Evolutionary conservation across 305 asterid species (phyloP), one percentile per base, ranked within the genome.

Genomic region (Fraxinus platypoda): DNA sequence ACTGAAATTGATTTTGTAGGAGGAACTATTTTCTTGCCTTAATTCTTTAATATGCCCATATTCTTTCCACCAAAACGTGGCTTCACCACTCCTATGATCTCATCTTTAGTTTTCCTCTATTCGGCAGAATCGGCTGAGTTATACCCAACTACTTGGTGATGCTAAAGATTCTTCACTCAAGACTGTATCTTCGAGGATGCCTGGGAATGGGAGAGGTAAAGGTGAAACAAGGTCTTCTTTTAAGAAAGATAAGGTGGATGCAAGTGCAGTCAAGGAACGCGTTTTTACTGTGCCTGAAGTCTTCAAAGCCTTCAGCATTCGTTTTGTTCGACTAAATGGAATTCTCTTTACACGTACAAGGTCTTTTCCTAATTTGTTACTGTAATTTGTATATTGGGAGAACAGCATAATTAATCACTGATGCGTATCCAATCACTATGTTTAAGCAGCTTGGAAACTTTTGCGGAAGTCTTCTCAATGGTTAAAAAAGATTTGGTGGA

Each of bases 281-380:
- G 2, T 46, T 46, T 46, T 3, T 46, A 46, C 57, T 15, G 7
- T 13, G 19, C 57, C 57, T 46, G 57, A 46, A 46, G 57, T 46
- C 19, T 46, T 46, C 57, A 46, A 46, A 46, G 19, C 57, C 57
- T 46, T 46, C 57, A 46, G 57, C 57, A 13, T 46, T 46, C 90
- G 93, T 72, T 96, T 93, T 87, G 92, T 94, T 78, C 89, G 98
- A 88, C 83, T 94, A 52, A 93, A 94, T 85, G 99, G 98, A 76
- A 87, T 96, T 83, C 94, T 96, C 57, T 96, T 94, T 85, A 92
- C 97, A 1, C 94, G 98, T 81, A 96, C 98, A 49, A 96, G 99
- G 99, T 96, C 85, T 82, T 87, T 83, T 83, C 34, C 17, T 52
- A 77, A 38, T 54, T 64, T 74, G 8, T 84, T 43, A n/a, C 11